Percentiles rank a stretch among this genome's conserved stretches.
phyloP scores from a whole-genome alignment of 192 early-diverging fungal species.

The Polychytrium aggregatum region DNA sequence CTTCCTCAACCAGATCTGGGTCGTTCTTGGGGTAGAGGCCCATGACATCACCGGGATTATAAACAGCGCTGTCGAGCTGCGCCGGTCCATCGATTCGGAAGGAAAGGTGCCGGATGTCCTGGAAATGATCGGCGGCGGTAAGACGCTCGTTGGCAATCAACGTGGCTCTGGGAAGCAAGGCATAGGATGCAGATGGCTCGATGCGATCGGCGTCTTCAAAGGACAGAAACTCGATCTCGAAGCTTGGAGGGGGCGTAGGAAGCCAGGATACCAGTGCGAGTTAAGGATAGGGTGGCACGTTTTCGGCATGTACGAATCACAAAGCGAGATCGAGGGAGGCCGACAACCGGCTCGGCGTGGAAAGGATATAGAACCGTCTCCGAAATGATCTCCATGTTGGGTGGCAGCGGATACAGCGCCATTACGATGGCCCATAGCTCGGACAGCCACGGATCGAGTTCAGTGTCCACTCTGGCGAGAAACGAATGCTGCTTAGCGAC shows the following conservation, averaged over 20 bases:
- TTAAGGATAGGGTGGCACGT: too few species aligned
- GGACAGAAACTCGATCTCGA: slow-evolving; percentile 30
- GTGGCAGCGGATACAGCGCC: slow-evolving; percentile 46
- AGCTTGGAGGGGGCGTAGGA: slow-evolving; percentile 29
- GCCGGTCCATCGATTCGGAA: slow-evolving; percentile 23
- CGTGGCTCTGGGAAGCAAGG: not conserved
- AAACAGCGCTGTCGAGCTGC: slow-evolving; percentile 19
- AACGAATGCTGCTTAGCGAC: not conserved
- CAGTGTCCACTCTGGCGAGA: slow-evolving; percentile 65
- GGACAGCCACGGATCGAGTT: slow-evolving; percentile 78
- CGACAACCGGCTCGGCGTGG: too few species aligned
- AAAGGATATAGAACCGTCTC: slow-evolving; percentile 24
- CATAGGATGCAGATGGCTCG: not conserved
- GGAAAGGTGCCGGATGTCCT: slow-evolving; percentile 81
- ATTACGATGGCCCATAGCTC: slow-evolving; percentile 62
- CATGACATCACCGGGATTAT: slow-evolving; percentile 73
- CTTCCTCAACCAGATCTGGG: slow-evolving; percentile 49
- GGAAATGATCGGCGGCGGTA: slow-evolving; percentile 70
- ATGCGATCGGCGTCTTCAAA: not conserved
- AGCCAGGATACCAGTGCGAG: too few species aligned
- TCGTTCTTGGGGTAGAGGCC: slow-evolving; percentile 65
- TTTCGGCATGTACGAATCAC: too few species aligned
- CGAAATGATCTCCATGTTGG: slow-evolving; percentile 37
- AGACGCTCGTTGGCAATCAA: slow-evolving; percentile 49
- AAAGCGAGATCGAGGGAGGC: too few species aligned